Evolutionary conservation across 2,329 filamentous ascomycete species (phyloP), one percentile per base, ranked within the genome.

Genomic region (Aulographum hederae): DNA sequence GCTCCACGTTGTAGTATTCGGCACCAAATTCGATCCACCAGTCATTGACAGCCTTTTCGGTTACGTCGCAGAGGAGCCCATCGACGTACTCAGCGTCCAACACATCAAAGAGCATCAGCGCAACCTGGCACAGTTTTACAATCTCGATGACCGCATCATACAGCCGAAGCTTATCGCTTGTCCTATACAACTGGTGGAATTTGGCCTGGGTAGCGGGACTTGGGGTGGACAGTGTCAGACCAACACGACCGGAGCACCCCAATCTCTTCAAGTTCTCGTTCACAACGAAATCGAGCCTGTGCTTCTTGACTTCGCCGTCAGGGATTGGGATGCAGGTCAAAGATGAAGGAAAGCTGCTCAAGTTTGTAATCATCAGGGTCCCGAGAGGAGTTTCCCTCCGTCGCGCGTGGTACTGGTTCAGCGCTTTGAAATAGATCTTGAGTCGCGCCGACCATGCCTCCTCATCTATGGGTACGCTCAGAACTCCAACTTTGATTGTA

Each of bases 11-110:
- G 59, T 86, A 94, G 46, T 89, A 76, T 41, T 95, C 86, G 1
- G 75, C 76, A 2, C 89, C 89, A 37, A 94, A 77, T 45, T 93
- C 81, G 1, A 79, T 75, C 89, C 89, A 95, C 89, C 89, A 98
- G 50, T 94, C 80, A 38, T 75, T 77, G 43, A 95, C 73, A 2
- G 85, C 82, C 38, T 68, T 75, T 51, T 98, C 89, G 0, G 89
- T 95, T 27, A 89, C 65, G 55, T 98, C 89, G 50, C 89, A 98
- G 3, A 98, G 66, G 16, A 94, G 57, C 0, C 89, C 89, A 46
- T 98, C 89, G 5, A 81, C 79, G 48, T 92, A 95, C 40, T 85
- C 79, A 18, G 76, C 67, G n/a, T 80, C 75, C 4, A 95, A 60
- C 49, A 85, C 82, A 33, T 77, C 80, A 52, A 94, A 98, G 37